Evolutionary conservation across 1,139 yeast genomes (phyloP), one percentile per base, ranked within the genome.

Genomic region (Suhomyces atakaporum): DNA sequence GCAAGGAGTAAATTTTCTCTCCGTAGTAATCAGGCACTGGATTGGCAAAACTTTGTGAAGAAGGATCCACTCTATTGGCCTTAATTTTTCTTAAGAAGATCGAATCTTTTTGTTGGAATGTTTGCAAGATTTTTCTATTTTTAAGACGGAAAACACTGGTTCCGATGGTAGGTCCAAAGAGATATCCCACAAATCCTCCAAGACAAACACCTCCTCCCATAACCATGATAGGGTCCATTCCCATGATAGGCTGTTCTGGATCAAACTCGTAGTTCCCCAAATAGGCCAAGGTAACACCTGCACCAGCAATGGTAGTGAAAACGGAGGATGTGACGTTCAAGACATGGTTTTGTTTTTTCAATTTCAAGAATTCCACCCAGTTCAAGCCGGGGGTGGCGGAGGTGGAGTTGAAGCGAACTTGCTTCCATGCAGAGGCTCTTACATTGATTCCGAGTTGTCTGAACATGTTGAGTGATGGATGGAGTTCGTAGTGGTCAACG

Each of bases 11-110:
- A 45, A 92, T 90, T 63, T 87, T 86, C 65, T 92, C 98, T 22
- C 98, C 98, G 57, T 92, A 92, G 65, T 89, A 94, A 61, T 92
- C 98, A 13, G 97, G 97, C 28, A 92, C 95, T 8, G 97, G 98
- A 63, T 92, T 92, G 43, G 92, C 79, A 63, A 88, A 83, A 54
- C 90, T 81, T 65, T 89, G 96, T 37, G 87, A 81, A n/a, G 90
- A 77, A 9, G 98, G 96, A 62, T 92, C 96, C 27, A 90, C 97
- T 51, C 98, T 75, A 62, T 88, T 84, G 42, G 69, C 68, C 51
- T 77, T 79, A 47, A 92, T 77, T 55, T 80, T 92, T 45, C 77
- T 74, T 57, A 90, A 71, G 51, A 90, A 92, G 29, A 75, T 71
- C 47, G 79, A 76, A 56, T 92, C 92, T 66, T 84, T 89, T 34